These are phyloP conservation scores for Aureobasidium uvarum DNA, from an alignment of 2,329 filamentous ascomycete genomes.

Conservation along the genomic window DNA sequence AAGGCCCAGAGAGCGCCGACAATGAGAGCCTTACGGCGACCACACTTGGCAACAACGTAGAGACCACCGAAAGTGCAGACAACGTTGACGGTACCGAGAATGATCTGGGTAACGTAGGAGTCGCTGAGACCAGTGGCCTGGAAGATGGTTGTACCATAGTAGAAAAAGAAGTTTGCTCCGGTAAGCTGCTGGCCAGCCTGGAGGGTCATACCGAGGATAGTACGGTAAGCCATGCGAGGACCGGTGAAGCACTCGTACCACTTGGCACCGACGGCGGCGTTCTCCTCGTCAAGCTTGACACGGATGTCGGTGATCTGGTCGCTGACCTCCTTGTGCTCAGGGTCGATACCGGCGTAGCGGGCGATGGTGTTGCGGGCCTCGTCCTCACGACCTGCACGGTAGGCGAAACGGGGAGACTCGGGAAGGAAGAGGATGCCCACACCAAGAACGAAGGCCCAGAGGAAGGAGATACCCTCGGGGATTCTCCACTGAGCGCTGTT, in stretches of 20 bases:
- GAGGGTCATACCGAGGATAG: slow-evolving; percentile 36
- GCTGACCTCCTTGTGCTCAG: slow-evolving; percentile 33
- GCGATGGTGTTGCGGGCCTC: slow-evolving; percentile 37
- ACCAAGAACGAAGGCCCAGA: slow-evolving; percentile 38
- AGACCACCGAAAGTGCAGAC: slow-evolving; percentile 49
- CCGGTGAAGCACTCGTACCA: slow-evolving; percentile 36
- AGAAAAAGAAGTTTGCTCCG: slow-evolving; percentile 39
- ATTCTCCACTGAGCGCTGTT: slow-evolving; percentile 36
- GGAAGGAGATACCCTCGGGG: slow-evolving; percentile 37
- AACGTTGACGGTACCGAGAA: slow-evolving; percentile 51
- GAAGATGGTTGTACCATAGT: slow-evolving; percentile 48
- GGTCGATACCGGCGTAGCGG: slow-evolving; percentile 33
- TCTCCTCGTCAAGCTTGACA: slow-evolving; percentile 37
- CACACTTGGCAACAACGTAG: slow-evolving; percentile 51
- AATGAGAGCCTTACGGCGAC: slow-evolving; percentile 49
- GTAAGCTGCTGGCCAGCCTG: slow-evolving; percentile 39
- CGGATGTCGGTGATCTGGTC: slow-evolving; percentile 36
- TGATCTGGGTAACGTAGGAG: slow-evolving; percentile 49
- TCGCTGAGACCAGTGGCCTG: slow-evolving; percentile 43
- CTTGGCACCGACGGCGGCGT: slow-evolving; percentile 31
- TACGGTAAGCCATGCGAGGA: slow-evolving; percentile 36
- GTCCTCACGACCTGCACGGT: slow-evolving; percentile 36
- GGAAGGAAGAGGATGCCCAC: slow-evolving; percentile 38
- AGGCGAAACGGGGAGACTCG: slow-evolving; percentile 37
- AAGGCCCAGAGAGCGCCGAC: slow-evolving; percentile 45